Evolutionary conservation across 768 basidiomycete genomes (phyloP).

Genomic region (Ramaria rubella): DNA sequence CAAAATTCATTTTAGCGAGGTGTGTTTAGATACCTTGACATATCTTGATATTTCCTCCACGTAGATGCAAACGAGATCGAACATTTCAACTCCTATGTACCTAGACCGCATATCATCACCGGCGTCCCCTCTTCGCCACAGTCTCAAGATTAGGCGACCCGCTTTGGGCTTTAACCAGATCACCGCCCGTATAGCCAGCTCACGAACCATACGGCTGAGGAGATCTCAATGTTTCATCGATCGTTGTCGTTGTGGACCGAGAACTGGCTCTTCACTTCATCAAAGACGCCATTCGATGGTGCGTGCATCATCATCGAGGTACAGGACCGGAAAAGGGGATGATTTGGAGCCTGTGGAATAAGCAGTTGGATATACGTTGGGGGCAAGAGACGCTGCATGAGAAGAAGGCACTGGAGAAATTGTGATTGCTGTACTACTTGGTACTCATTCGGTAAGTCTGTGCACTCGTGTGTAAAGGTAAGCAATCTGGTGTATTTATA

Average conservation of each 20-base stretch:
- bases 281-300: constrained; percentile 34
- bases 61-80: constrained; percentile 48
- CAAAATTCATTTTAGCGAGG: constrained; percentile 47
- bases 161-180: constrained; percentile 29
- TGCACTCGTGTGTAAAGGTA: no score
- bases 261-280: constrained; percentile 52
- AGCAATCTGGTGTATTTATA: no score
- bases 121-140: constrained; percentile 24
- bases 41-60: constrained; percentile 47
- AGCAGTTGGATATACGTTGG: not conserved
- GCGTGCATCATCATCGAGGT: constrained; percentile 45
- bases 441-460: no score
- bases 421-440: not conserved
- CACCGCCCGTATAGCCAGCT: constrained; percentile 65
- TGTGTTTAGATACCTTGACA: constrained; percentile 57
- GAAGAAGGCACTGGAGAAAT: not conserved
- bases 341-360: constrained; percentile 63
- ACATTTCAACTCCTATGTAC: constrained; percentile 48
- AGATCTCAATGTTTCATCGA: constrained; percentile 66
- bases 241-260: constrained; percentile 69
- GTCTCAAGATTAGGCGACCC: not conserved
- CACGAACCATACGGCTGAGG: constrained; percentile 56
- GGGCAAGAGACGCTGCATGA: not conserved
- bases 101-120: constrained; percentile 53
- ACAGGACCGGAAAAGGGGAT: constrained; percentile 50